Evolutionary conservation across 1,284 basidiomycete species (phyloP).

Genomic region (Coriolopsis trogii): DNA sequence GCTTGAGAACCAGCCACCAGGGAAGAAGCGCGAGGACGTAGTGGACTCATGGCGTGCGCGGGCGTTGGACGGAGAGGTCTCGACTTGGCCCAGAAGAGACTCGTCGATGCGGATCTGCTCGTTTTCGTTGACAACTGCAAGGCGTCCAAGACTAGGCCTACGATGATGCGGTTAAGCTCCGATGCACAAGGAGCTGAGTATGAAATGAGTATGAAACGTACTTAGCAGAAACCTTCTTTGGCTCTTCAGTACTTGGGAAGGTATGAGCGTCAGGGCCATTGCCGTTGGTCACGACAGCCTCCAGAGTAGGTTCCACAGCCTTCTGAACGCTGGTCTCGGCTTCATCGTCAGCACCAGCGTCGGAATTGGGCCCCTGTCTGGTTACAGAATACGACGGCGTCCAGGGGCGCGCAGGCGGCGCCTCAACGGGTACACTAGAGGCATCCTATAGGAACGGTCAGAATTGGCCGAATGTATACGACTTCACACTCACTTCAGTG

Average conservation of each 20-base stretch:
- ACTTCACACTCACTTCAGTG: not conserved
- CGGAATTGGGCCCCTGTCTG: constrained; percentile 36
- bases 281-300: constrained; percentile 11
- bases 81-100: constrained; percentile 18
- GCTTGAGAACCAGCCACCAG: constrained; percentile 57
- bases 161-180: not conserved
- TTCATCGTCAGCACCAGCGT: constrained; percentile 13
- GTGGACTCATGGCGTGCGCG: constrained; percentile 53
- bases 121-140: constrained; percentile 31
- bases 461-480: no score
- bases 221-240: constrained; percentile 31
- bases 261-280: constrained; percentile 16
- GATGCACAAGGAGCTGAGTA: not conserved
- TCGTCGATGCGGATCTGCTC: constrained; percentile 23
- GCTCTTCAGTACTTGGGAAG: constrained; percentile 33
- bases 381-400: constrained; percentile 34
- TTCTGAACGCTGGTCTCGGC: not conserved
- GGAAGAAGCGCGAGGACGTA: constrained; percentile 57
- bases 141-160: constrained; percentile 33
- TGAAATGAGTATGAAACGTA: constrained; percentile 28
- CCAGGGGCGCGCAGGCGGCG: constrained; percentile 26
- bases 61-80: constrained; percentile 23
- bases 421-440: not conserved
- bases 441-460: not conserved
- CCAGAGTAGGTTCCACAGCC: not conserved